Evolutionary conservation across 129 eudicot genomes (phyloP).

Genomic region (Helichrysum umbraculigerum): DNA sequence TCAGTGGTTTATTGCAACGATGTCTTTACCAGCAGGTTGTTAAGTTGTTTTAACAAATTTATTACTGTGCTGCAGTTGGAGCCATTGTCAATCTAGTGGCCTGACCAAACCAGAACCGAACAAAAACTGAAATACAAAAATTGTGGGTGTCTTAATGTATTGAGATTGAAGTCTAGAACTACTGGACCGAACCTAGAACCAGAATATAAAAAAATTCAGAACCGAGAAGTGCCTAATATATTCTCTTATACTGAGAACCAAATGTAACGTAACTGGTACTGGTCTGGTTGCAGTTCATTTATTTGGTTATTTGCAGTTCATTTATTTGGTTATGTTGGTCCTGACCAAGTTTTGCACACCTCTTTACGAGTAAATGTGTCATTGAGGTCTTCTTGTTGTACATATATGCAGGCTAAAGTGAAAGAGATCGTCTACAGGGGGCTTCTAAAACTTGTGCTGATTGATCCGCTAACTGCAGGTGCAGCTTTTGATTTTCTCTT

Average conservation of each 20-base stretch:
- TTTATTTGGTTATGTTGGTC: not conserved
- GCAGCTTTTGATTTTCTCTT: slow-evolving; percentile 67
- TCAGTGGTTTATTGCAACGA: slow-evolving; percentile 74
- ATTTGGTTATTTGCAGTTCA: too few relatives aligned
- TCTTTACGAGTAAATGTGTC: slow-evolving; percentile 9
- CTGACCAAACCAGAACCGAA: not conserved
- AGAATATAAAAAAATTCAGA: not conserved
- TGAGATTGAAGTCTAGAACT: not conserved
- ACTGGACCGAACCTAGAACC: not conserved
- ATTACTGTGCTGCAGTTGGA: not conserved
- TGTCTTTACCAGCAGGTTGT: slow-evolving; percentile 79
- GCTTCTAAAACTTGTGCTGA: slow-evolving; percentile 68
- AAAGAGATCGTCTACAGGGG: slow-evolving; percentile 63
- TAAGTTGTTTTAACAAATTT: slow-evolving; percentile 38
- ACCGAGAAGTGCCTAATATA: not conserved
- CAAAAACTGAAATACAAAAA: not conserved
- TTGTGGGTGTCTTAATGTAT: not conserved
- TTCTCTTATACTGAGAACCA: not conserved
- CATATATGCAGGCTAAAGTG: slow-evolving; percentile 52
- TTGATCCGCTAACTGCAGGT: slow-evolving; percentile 60
- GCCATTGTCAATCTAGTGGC: not conserved
- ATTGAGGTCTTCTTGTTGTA: slow-evolving; percentile 17
- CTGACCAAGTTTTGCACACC: not conserved
- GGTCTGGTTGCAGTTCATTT: not conserved
- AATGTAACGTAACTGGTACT: not conserved